Evolutionary conservation across 176 grass and related monocot species (phyloP), one percentile per base, ranked within the genome.

Genomic region (Areca catechu): DNA sequence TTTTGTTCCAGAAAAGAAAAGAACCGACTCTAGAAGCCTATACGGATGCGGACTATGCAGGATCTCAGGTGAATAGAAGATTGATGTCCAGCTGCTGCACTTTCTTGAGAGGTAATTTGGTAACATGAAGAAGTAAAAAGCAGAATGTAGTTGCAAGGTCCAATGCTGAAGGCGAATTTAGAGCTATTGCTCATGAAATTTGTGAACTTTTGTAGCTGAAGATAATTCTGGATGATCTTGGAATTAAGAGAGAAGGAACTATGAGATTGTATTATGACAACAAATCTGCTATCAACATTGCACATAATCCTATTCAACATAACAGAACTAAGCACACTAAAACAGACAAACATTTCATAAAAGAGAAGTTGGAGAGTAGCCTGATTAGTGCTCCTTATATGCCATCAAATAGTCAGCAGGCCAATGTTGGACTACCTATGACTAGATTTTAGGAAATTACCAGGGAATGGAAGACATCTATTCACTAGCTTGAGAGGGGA

Each of bases 111-210:
- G 49, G 49, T 0, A 73, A 73, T 50, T 47, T 73, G 17, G 24
- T 73, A 9, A 64, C 49, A 5, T 73, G 50, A 24, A 59, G 54
- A 49, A 65, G 61, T 27, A 74, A 65, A 22, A 74, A 65, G n/a
- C 50, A 74, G 19, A 22, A 3, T 53, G 51, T 55, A 0, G 63
- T 76, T 15, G 63, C 63, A 19, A 1, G n/a, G 1, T 29, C 12
- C 5, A 68, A n/a, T 37, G 63, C n/a, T 16, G 37, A 76, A 52
- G 19, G 22, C 0, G 16, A 67, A 53, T 56, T n/a, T 60, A 27
- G 17, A 58, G 62, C 53, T 4, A 30, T 58, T 1, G 34, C 63
- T 6, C 17, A 66, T 6, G 61, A 34, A 23, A 27, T 60, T 10
- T 67, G 37, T 67, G 62, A 76, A 37, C 7, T 34, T 3, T 49